A percentile compares a stretch with the other conserved stretches of the same genome.
Evolutionary conservation across 2,329 filamentous ascomycete genomes (phyloP).

Genomic region (Hawksworthiomyces lignivorus): DNA sequence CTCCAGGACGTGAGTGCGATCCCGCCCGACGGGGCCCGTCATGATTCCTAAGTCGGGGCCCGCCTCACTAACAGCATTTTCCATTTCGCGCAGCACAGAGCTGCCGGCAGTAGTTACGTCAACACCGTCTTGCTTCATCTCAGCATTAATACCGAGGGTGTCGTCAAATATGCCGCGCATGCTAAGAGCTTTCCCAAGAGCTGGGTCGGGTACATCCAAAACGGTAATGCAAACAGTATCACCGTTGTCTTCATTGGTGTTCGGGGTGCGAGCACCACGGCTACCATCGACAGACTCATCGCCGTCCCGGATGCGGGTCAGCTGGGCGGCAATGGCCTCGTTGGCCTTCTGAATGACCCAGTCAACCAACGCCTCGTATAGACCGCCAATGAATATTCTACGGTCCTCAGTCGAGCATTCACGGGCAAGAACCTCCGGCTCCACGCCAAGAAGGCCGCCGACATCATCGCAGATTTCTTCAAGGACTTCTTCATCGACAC

Average conservation of each 20-base stretch:
- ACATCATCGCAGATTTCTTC: slow-evolving; percentile 88
- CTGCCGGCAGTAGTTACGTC: slow-evolving; percentile 65
- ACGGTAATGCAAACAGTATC: slow-evolving; percentile 88
- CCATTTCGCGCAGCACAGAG: slow-evolving; percentile 82
- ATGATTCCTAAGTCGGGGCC: slow-evolving; percentile 73
- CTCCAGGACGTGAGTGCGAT: slow-evolving; percentile 72
- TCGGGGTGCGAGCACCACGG: slow-evolving; percentile 54
- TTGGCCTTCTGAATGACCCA: slow-evolving; percentile 92
- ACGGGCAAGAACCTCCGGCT: slow-evolving; percentile 70
- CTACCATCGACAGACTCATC: slow-evolving; percentile 59
- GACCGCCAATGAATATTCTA: slow-evolving; percentile 69
- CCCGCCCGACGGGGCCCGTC: slow-evolving; percentile 57
- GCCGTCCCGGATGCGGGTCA: slow-evolving; percentile 57
- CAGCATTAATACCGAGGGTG: slow-evolving; percentile 81
- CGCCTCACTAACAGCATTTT: slow-evolving; percentile 67
- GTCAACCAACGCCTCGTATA: slow-evolving; percentile 92
- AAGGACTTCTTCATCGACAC: slow-evolving; percentile 74
- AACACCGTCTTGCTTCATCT: slow-evolving; percentile 95
- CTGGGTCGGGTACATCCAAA: slow-evolving; percentile 73
- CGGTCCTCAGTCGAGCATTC: slow-evolving; percentile 82
- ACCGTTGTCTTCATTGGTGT: slow-evolving; percentile 60
- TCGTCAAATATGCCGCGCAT: slow-evolving; percentile 92
- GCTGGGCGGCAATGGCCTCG: slow-evolving; percentile 68
- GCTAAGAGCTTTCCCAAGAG: slow-evolving; percentile 78
- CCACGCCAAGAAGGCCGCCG: slow-evolving; percentile 73